Evolutionary conservation across 2,329 filamentous ascomycete genomes (phyloP).

Genomic region (Biscogniauxia sp.): DNA sequence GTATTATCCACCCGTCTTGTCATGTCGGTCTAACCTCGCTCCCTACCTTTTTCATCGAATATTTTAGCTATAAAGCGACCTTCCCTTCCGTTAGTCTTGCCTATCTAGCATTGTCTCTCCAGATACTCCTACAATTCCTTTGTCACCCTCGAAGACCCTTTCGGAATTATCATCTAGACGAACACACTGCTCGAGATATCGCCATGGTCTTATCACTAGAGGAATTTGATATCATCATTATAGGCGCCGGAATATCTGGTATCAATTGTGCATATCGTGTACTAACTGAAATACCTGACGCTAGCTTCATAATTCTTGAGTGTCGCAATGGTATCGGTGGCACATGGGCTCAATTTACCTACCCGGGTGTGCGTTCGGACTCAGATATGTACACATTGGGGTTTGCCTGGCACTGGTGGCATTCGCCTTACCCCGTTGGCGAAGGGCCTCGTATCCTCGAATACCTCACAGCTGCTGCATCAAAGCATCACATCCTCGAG

Average conservation of each 20-base stretch:
- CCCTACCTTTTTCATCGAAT: no score
- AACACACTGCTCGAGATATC: not conserved
- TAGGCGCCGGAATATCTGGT: conserved; percentile 61
- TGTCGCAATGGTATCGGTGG: conserved; percentile 57
- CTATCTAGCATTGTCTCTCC: no score
- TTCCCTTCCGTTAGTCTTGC: no score
- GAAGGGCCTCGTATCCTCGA: conserved; percentile 42
- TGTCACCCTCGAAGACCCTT: not conserved
- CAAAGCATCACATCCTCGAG: conserved; percentile 47
- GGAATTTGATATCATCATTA: conserved; percentile 45
- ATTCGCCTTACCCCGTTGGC: conserved; percentile 9
- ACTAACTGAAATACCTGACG: conserved; percentile 45
- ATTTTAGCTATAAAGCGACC: no score
- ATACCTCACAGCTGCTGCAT: conserved; percentile 52
- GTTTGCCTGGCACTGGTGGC: conserved; percentile 62
- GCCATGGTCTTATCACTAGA: not conserved
- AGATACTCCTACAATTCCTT: no score
- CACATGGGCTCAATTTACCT: conserved; percentile 65
- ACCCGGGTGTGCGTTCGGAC: conserved; percentile 55
- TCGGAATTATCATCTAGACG: no score
- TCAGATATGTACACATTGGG: conserved; percentile 57
- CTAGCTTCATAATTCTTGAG: conserved; percentile 54
- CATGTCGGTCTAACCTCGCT: no score
- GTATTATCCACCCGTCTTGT: no score
- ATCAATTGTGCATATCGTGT: conserved; percentile 61